These are phyloP conservation scores for Suillus weaverae DNA, from an alignment of 768 basidiomycete genomes.

Conservation along the genomic window DNA sequence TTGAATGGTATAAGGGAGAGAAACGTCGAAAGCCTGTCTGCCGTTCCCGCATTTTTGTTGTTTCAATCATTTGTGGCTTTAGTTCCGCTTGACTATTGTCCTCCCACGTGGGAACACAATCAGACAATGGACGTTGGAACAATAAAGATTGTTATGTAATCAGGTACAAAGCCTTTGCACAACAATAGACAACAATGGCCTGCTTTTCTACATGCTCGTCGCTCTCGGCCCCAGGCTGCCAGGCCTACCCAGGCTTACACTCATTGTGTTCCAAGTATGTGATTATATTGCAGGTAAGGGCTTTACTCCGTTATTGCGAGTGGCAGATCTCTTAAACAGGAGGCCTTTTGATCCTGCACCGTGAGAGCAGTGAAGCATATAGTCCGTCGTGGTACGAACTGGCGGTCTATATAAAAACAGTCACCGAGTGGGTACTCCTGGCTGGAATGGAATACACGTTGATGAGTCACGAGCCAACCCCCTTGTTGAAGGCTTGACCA, in stretches of 20 bases:
- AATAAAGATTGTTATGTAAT: background rate
- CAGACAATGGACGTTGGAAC: slow-evolving; percentile 18
- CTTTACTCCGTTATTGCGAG: background rate
- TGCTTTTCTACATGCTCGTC: background rate
- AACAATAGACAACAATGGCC: slow-evolving; percentile 21
- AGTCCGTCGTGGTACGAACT: background rate
- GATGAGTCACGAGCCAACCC: background rate
- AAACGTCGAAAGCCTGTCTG: slow-evolving; percentile 11
- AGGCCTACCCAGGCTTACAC: background rate
- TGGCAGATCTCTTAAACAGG: background rate
- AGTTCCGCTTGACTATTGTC: slow-evolving; percentile 24
- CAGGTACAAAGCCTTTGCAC: slow-evolving; percentile 21
- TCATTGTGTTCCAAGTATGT: background rate
- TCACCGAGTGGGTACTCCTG: background rate
- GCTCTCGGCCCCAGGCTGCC: background rate
- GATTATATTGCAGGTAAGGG: background rate
- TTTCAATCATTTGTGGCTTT: slow-evolving; percentile 10
- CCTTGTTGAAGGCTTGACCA: background rate
- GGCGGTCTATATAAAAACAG: background rate
- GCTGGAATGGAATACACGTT: background rate
- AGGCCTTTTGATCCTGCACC: background rate
- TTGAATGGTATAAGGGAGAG: slow-evolving; percentile 15
- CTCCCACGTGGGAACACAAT: slow-evolving; percentile 26
- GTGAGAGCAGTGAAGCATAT: background rate
- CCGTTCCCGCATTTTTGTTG: slow-evolving; percentile 23